Conservation (phyloP, 345 rosid species). For the Geranium brycei region DNA sequence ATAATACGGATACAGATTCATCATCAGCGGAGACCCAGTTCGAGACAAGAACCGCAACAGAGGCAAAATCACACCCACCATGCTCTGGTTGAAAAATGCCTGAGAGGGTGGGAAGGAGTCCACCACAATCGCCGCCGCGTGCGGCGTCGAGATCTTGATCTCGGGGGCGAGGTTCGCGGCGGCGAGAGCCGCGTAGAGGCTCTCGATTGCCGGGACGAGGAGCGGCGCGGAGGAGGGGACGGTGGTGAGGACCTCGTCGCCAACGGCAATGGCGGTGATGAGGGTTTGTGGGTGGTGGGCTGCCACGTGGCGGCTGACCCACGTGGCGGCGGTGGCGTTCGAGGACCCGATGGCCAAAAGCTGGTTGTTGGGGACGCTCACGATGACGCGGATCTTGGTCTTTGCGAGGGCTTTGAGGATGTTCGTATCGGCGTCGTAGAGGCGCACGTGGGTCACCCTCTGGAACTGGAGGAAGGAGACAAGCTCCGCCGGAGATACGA, state of each 20-base stretch:
- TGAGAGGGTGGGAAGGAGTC: conserved; percentile 93
- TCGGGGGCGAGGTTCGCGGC: conserved; percentile 77
- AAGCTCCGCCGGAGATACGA: conserved; percentile 35
- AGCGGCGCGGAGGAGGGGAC: conserved; percentile 78
- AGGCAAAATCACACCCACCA: conserved; percentile 51
- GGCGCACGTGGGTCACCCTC: conserved; percentile 60
- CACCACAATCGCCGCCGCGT: conserved; percentile 63
- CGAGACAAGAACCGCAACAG: conserved; percentile 69
- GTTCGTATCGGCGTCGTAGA: conserved; percentile 76
- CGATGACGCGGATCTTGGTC: conserved; percentile 78
- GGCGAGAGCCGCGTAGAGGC: conserved; percentile 73
- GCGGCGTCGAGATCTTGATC: conserved; percentile 90
- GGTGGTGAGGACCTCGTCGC: conserved; percentile 86
- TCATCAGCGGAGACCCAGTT: conserved; percentile 81
- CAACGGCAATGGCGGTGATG: conserved; percentile 66
- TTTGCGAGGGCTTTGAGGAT: conserved; percentile 63
- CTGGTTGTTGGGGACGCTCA: conserved; percentile 90
- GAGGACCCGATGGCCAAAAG: conserved; percentile 88
- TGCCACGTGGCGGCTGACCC: conserved; percentile 70
- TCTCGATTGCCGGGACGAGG: conserved; percentile 71
- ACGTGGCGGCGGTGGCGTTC: conserved; percentile 71
- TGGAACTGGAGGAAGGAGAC: conserved; percentile 59
- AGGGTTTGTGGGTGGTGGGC: conserved; percentile 70
- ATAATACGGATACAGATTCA: conserved; percentile 94
- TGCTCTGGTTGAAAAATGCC: conserved; percentile 82